A percentile compares a stretch with the other conserved stretches of the same genome.
phyloP scores from a whole-genome alignment of 169 alveolate species.

The Plasmodium fragile region DNA sequence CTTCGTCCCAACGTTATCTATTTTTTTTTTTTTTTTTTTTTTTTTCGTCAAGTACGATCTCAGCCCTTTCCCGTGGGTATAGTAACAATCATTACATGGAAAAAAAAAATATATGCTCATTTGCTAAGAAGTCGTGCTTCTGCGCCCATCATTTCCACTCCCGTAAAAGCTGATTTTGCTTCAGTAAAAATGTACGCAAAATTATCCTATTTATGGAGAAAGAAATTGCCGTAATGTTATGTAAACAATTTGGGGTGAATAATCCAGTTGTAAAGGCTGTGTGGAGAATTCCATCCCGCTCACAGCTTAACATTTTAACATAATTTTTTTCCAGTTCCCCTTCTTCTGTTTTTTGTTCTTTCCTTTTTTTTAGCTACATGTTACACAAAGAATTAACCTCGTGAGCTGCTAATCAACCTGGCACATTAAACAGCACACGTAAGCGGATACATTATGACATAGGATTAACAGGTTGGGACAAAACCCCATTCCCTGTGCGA shows the following conservation, averaged over 20 bases:
- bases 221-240: neutral
- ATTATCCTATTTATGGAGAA: neutral
- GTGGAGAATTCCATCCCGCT: neutral
- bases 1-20: neutral
- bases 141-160: neutral
- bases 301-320: constrained; percentile 1
- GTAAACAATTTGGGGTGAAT: neutral
- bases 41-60: neutral
- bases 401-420: neutral
- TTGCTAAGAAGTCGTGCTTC: neutral
- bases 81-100: neutral
- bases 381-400: neutral
- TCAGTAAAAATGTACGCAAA: neutral
- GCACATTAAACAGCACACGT: neutral
- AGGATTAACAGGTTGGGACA: constrained; percentile 9
- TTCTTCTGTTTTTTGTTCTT: neutral
- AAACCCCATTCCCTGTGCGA: neutral
- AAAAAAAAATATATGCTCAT: neutral
- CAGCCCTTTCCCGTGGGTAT: neutral
- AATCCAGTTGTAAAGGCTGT: neutral
- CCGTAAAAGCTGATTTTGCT: neutral
- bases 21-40: neutral
- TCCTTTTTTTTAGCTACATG: neutral
- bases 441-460: neutral
- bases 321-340: neutral